Evolutionary conservation across 2,329 filamentous ascomycete genomes (phyloP), one percentile per base, ranked within the genome.

Genomic region (Alternaria arborescens): DNA sequence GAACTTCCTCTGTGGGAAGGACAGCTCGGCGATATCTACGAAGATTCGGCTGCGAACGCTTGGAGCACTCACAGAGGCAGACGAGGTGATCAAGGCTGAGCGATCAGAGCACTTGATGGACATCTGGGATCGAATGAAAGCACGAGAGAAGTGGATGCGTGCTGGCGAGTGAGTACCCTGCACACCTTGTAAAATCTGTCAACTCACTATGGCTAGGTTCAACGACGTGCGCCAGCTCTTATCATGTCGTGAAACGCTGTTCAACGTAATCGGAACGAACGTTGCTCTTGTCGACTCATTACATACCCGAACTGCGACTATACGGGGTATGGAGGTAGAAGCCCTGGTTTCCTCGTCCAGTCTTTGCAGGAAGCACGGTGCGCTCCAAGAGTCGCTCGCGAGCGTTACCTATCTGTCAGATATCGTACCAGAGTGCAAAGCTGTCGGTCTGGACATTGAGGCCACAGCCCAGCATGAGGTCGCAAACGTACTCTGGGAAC

Each of bases 401-500:
- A 88, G 93, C 12, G 91, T 93, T 12, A 95, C 94, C 3, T 89
- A 90, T 26, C 84, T 99, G n/a, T 91, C 88, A 12, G 88, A 92
- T 56, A 84, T 98, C 26, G 87, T 93, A n/a, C 76, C 83, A 6
- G 82, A 88, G 4, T 95, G 91, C 73, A 84, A 86, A 61, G 82
- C 86, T 0, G 78, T 92, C n/a, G 92, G 91, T 0, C 80, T 98
- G 2, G 86, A 89, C 58, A 87, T 97, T 44, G 90, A 93, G 72
- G 91, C 89, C 12, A 89, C 89, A 12, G 87, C 93, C 40, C 88
- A 89, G 65, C 87, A 94, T 55, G 95, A 98, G 77, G 87, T 92
- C 8, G 94, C 96, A 11, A 93, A 91, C 71, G 93, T 96, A 7
- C 82, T 99, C 1, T 99, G 95, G 94, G 93, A 96, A 64, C 91